Base-by-base conservation (phyloP, 345 rosid genomes). In the Sapria himalayana region DNA sequence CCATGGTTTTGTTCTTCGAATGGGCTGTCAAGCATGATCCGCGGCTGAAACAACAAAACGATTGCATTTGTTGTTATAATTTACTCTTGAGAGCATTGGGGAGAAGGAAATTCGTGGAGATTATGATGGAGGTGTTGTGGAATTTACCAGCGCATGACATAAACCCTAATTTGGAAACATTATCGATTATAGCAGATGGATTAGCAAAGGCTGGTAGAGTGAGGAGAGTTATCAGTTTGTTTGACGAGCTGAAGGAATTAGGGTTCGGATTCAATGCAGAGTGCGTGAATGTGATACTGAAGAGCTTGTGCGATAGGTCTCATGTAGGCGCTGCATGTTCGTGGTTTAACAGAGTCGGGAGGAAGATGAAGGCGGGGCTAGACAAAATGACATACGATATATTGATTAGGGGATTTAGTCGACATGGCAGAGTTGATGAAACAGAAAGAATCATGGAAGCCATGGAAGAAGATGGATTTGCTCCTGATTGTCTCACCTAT, bases 321-420 rank as follows among this genome's bases (percentile, higher is more conserved):
- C 92, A 81, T 58, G 74, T 70, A 19, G 64, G 51, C 56, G 71
- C 81, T 46, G 94, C 97, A 0, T 58, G 43, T 50, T 76, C 81
- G 0, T 57, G 63, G 12, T 67, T 81, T 33, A 68, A 78, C 39
- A 35, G 65, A 5, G 43, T 65, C 55, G 65, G 54, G 51, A 78
- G 78, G 37, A 65, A 58, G 55, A 49, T 86, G 23, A 37, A 22
- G 2, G 68, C 72, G 39, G n/a, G n/a, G n/a, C n/a, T n/a, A n/a
- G 62, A 78, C 41, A n/a, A 4, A 19, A 24, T 39, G 39, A 81
- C 85, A 3, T 81, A 81, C 57, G 70, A 81, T 38, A 48, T 58
- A 33, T 44, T 78, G 27, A 53, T 81, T 3, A 48, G 61, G 27
- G 97, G 89, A 33, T 86, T 94, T 92, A 66, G 94, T n/a, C 75